Conservation (phyloP, 2,329 filamentous ascomycete species). For the Cladophialophora carrionii region DNA sequence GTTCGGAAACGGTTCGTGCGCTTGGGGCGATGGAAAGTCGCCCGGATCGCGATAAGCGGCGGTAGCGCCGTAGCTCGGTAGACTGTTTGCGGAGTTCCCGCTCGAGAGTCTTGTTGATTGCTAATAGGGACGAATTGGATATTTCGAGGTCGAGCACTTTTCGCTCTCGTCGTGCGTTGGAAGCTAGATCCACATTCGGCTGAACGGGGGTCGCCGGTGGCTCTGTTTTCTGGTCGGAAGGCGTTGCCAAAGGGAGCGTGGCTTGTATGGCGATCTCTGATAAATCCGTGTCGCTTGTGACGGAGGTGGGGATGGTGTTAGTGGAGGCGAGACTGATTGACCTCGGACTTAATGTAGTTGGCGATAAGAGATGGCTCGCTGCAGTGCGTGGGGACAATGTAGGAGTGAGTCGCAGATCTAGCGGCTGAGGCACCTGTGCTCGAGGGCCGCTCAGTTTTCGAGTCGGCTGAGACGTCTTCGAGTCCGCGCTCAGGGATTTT, state of each 20-base stretch:
- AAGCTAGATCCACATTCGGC: constrained; percentile 66
- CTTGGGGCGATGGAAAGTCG: constrained; percentile 63
- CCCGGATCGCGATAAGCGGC: constrained; percentile 81
- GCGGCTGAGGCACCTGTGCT: constrained; percentile 20
- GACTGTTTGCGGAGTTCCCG: constrained; percentile 89
- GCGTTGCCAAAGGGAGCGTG: background rate
- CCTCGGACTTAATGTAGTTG: constrained; percentile 33
- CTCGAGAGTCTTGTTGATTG: constrained; percentile 92
- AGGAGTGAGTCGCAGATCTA: constrained; percentile 21
- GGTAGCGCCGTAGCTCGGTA: constrained; percentile 80
- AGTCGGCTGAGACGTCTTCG: constrained; percentile 17
- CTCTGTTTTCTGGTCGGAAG: constrained; percentile 39
- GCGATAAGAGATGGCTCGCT: constrained; percentile 25
- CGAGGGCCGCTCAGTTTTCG: constrained; percentile 15
- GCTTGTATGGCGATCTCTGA: constrained; percentile 23
- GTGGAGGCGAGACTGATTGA: constrained; percentile 36
- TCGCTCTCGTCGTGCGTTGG: constrained; percentile 86
- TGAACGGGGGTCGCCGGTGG: constrained; percentile 41
- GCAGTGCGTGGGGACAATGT: constrained; percentile 18
- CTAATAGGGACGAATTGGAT: constrained; percentile 89
- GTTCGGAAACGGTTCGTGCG: constrained; percentile 49
- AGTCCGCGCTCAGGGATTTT: constrained; percentile 36
- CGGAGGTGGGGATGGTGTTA: constrained; percentile 32
- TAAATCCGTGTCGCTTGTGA: constrained; percentile 30
- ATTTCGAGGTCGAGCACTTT: constrained; percentile 97